Conservation (phyloP, 2,329 filamentous ascomycete species). For the Teratosphaeria epicoccoides region DNA sequence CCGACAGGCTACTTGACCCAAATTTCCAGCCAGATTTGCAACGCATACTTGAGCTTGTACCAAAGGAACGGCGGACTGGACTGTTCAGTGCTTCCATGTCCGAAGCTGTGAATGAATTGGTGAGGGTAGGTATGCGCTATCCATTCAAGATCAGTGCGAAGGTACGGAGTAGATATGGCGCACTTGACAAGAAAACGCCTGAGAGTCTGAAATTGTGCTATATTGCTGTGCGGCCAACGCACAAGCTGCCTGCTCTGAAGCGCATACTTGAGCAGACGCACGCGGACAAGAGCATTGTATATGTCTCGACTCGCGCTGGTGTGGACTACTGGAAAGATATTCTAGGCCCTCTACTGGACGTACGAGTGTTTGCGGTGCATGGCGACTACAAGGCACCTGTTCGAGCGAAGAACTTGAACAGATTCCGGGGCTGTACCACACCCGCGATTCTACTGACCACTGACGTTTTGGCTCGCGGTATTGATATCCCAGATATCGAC, state of each 20-base stretch:
- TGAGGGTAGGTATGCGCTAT: constrained; percentile 82
- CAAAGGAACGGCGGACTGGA: constrained; percentile 87
- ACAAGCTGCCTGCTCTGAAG: constrained; percentile 67
- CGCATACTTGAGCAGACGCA: constrained; percentile 51
- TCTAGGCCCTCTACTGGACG: constrained; percentile 59
- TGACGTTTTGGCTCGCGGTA: constrained; percentile 77
- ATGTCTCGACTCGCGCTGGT: constrained; percentile 84
- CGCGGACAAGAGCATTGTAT: constrained; percentile 80
- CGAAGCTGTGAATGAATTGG: constrained; percentile 86
- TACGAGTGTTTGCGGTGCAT: constrained; percentile 69
- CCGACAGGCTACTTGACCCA: constrained; percentile 81
- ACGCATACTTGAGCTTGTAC: constrained; percentile 69
- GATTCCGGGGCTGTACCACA: constrained; percentile 62
- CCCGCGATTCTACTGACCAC: constrained; percentile 82
- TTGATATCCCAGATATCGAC: constrained; percentile 87
- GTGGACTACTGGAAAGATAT: constrained; percentile 90
- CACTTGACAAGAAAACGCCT: constrained; percentile 77
- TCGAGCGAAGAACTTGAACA: constrained; percentile 74
- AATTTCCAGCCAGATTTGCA: constrained; percentile 89
- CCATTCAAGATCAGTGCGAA: constrained; percentile 92
- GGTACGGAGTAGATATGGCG: constrained; percentile 64
- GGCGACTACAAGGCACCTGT: constrained; percentile 86
- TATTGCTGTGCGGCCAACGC: constrained; percentile 59
- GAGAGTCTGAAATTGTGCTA: constrained; percentile 91
- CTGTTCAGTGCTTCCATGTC: constrained; percentile 94